Percentiles rank a stretch among this genome's conserved stretches.
Evolutionary conservation across 2,329 filamentous ascomycete species (phyloP).

Genomic region (Alternaria arborescens): DNA sequence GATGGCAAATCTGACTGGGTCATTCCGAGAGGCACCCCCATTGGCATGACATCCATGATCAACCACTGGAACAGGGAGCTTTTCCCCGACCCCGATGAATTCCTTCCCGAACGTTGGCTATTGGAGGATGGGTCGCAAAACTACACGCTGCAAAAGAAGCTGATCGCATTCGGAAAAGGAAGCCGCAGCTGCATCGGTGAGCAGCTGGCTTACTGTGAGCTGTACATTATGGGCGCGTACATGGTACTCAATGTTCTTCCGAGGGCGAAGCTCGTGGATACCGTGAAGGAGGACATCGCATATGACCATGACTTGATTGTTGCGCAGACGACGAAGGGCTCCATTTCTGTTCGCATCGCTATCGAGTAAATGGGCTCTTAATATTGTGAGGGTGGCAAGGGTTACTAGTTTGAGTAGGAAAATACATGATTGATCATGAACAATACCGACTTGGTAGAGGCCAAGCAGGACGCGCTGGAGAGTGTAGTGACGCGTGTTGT

Average conservation of each 20-base stretch:
- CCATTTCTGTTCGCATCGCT: conserved; percentile 35
- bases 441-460: not conserved
- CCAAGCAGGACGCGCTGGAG: not conserved
- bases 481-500: not conserved
- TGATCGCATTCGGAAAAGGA: conserved; percentile 41
- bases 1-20: conserved; percentile 32
- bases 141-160: conserved; percentile 32
- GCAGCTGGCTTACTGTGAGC: conserved; percentile 39
- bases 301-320: conserved; percentile 40
- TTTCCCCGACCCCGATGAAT: conserved; percentile 35
- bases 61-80: conserved; percentile 47
- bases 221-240: conserved; percentile 36
- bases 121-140: conserved; percentile 26
- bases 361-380: conserved; percentile 21
- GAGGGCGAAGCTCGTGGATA: conserved; percentile 34
- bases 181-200: conserved; percentile 42
- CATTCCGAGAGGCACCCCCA: conserved; percentile 37
- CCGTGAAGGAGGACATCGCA: conserved; percentile 32
- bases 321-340: conserved; percentile 36
- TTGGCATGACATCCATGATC: conserved; percentile 42
- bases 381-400: not conserved
- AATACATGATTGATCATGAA: not conserved
- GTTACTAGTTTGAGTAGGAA: not conserved
- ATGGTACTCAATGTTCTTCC: conserved; percentile 33
- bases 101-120: conserved; percentile 49